Percentiles rank a stretch among this genome's conserved stretches.
Conservation (phyloP, 257 asterid species). For the Agastache rugosa region DNA sequence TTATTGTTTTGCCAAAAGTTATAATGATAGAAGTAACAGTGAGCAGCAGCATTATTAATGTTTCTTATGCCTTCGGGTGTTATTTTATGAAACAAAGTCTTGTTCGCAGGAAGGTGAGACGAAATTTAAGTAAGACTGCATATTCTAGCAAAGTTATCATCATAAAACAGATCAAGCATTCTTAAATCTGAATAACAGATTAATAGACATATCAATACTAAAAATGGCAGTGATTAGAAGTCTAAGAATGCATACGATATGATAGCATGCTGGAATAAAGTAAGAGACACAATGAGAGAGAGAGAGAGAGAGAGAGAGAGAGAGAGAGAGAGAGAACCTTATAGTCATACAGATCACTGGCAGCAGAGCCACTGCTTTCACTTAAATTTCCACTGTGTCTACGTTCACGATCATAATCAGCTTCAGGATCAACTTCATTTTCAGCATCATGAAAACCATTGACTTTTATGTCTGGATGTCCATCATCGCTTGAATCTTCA, state of each 20-base stretch:
- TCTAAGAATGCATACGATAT: neutral
- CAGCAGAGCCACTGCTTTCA: slow-evolving; percentile 89
- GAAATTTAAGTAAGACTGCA: neutral
- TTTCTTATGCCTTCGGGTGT: neutral
- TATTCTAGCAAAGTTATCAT: slow-evolving; percentile 2
- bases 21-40: neutral
- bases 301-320: slow-evolving; percentile 34
- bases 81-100: neutral
- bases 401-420: slow-evolving; percentile 72
- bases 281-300: neutral
- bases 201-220: neutral
- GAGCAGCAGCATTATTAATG: neutral
- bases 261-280: slow-evolving; percentile 1
- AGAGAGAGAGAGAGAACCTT: slow-evolving; percentile 60
- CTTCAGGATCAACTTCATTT: slow-evolving; percentile 75
- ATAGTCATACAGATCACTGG: slow-evolving; percentile 86
- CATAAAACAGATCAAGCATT: slow-evolving; percentile 5
- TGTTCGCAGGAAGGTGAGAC: slow-evolving; percentile 17
- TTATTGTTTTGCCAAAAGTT: neutral
- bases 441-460: slow-evolving; percentile 89
- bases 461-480: slow-evolving; percentile 56
- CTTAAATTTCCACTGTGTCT: slow-evolving; percentile 89
- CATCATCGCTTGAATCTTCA: slow-evolving; percentile 76
- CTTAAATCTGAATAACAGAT: neutral
- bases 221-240: neutral